Evolutionary conservation across 768 basidiomycete species (phyloP), one percentile per base, ranked within the genome.

Genomic region (Hemileccinum rubropunctum): DNA sequence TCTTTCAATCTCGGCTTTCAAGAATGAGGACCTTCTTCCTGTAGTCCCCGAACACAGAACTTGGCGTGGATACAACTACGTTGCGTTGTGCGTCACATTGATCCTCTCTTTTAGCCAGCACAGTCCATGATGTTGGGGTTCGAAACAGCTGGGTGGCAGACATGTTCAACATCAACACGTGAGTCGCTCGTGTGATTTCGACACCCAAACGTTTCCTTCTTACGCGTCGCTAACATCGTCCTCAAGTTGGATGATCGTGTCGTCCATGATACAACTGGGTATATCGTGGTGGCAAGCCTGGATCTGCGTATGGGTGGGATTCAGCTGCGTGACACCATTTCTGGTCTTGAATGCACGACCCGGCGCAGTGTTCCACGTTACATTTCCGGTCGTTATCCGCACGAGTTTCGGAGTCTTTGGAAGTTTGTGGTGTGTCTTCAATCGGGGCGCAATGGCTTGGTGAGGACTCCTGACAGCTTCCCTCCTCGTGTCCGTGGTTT

Each of bases 231-330:
- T 48, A n/a, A 48, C 52, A 12, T 42, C 37, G 9, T 28, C 39
- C 30, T 53, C 32, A 47, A 86, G 83, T 51, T 86, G 83, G 85
- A 84, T 84, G 84, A 87, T 88, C 51, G 84, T 77, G 0, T 86
- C 84, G 26, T 83, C 84, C 12, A 86, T 88, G 86, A 76, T 84
- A 28, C 79, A 84, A 53, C 67, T 82, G 26, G 84, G 84, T 3
- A 75, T 90, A 27, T 83, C 83, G 0, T 90, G 86, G 87, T 91
- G 86, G 87, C 85, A 90, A 64, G 83, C 89, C 14, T 88, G 89
- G 86, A 75, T 91, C 45, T 89, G 84, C 51, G 84, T 86, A 12
- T 87, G 83, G 84, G 56, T 86, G 32, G 82, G 74, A 40, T 86
- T 74, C 64, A 79, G 62, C 1, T 52, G 82, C 48, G 79, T 80